These are phyloP conservation scores for Heliamphora pulchella DNA, from an alignment of 179 eudicot species.

Conservation along the genomic window DNA sequence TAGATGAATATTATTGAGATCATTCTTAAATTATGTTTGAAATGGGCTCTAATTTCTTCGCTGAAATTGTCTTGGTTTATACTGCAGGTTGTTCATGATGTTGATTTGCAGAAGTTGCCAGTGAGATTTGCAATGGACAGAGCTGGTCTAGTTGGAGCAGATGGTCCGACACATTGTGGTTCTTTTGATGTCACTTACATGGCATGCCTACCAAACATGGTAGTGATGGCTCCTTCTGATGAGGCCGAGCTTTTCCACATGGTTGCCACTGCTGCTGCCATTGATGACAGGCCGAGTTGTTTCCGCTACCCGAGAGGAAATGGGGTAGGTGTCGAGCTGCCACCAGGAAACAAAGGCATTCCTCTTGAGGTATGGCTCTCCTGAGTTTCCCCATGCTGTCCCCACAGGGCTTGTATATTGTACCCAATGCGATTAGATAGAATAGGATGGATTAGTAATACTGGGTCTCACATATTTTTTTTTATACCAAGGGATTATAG, in stretches of 20 bases:
- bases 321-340: constrained; percentile 77
- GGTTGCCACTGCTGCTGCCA: constrained; percentile 98
- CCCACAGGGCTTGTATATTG: neutral
- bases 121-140: constrained; percentile 35
- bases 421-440: neutral
- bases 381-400: neutral
- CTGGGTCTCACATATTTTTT: too few species aligned
- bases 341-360: constrained; percentile 80
- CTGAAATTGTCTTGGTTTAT: neutral
- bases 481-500: too few species aligned
- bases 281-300: constrained; percentile 87
- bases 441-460: neutral
- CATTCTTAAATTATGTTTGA: neutral
- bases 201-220: constrained; percentile 42
- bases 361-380: constrained; percentile 62
- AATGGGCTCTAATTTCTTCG: neutral
- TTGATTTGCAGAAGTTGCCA: constrained; percentile 36
- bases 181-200: constrained; percentile 31
- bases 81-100: constrained; percentile 31
- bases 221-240: constrained; percentile 61
- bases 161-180: constrained; percentile 41
- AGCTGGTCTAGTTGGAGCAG: constrained; percentile 38
- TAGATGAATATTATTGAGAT: neutral
- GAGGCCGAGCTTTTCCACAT: constrained; percentile 91
- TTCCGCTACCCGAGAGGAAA: constrained; percentile 93